Base-by-base conservation (phyloP, 2,329 filamentous ascomycete species). In the Arthroderma uncinatum region DNA sequence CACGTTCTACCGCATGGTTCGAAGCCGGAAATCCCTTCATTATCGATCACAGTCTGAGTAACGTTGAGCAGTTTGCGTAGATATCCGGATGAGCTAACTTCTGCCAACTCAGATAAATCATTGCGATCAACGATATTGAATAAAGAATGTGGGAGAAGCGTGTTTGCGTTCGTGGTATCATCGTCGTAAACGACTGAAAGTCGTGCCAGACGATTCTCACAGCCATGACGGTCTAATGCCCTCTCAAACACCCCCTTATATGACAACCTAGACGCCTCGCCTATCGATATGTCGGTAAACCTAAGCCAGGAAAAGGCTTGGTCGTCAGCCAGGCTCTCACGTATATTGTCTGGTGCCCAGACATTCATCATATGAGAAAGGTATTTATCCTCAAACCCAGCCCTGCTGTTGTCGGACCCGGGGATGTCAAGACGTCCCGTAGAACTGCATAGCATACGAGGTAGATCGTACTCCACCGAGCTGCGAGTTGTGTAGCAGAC, bases 401-500 rank as follows among this genome's bases (percentile, higher is more conserved):
- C 89, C 60, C 76, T 80, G 2, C 75, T 68, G 65, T 95, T 97
- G 61, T 86, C 82, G 1, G 79, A 78, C 4, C 91, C 85, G 9
- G 89, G 76, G 67, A 89, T 78, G 67, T 87, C 76, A 10, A 98
- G 72, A 54, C 90, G 83, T 4, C 89, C 92, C 55, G 81, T 85
- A 33, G 89, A 82, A n/a, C 82, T 81, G 77, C 86, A 92, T n/a
- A 98, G 74, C 4, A 95, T 77, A 25, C 84, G 82, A 19, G 93
- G 93, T 57, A 97, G 71, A 52, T 84, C 78, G 68, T 92, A 96
- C 62, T 95, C 85, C 61, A 98, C 92, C 64, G 87, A 64, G 66
- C 85, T 97, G 59, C 89, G 84, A 0, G 89, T 87, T 1, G 92
- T 96, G 71, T 98, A 98, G 19, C 86, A 77, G 54, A 97, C 80